A percentile compares a stretch with the other conserved stretches of the same genome.
These are phyloP conservation scores for Penicillium atrosanguineum DNA, from an alignment of 495 filamentous ascomycete species.

Conservation along the genomic window DNA sequence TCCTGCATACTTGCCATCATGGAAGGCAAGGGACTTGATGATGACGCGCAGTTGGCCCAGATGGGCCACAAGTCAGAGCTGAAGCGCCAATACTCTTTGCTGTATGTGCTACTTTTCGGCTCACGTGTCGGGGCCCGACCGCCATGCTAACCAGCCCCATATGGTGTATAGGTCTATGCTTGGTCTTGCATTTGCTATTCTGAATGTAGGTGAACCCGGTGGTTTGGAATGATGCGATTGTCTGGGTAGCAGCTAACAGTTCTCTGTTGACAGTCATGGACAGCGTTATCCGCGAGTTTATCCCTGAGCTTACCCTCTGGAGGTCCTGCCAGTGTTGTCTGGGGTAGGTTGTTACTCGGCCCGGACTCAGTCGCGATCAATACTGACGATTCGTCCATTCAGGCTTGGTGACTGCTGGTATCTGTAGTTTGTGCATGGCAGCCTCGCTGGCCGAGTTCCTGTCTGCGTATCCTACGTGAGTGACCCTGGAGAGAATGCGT, in stretches of 20 bases:
- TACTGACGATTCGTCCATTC: conserved; percentile 13
- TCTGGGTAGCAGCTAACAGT: conserved; percentile 8
- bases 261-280: conserved; percentile 42
- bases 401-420: conserved; percentile 65
- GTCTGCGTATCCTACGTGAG: conserved; percentile 67
- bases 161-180: conserved; percentile 43
- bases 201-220: conserved; percentile 37
- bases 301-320: conserved; percentile 48
- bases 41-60: conserved; percentile 56
- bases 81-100: conserved; percentile 54
- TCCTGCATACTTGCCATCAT: conserved; percentile 10
- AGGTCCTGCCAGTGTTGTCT: conserved; percentile 47
- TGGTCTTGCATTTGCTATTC: conserved; percentile 53
- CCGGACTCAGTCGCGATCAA: neutral
- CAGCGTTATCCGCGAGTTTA: conserved; percentile 50
- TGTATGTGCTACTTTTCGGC: conserved; percentile 27
- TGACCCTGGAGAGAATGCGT: neutral
- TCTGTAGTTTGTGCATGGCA: conserved; percentile 71
- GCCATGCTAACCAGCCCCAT: conserved; percentile 5
- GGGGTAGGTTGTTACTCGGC: conserved; percentile 33
- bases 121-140: neutral
- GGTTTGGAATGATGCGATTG: neutral
- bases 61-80: conserved; percentile 66
- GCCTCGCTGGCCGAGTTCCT: conserved; percentile 71
- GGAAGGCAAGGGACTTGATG: conserved; percentile 26